Conservation (phyloP, 169 alveolate genomes). For the Plasmodium billcollinsi region DNA sequence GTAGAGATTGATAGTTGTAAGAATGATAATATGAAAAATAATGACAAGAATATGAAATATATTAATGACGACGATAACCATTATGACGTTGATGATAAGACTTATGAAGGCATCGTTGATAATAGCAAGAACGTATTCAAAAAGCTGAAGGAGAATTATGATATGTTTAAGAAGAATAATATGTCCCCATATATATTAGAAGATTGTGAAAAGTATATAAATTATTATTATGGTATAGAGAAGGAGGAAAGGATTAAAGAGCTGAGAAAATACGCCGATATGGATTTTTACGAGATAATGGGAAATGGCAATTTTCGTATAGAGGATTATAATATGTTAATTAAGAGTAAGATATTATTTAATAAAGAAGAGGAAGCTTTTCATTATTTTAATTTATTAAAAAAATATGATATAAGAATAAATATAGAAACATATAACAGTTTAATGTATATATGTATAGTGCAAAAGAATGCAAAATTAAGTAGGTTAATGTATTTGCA, state of each 20-base stretch:
- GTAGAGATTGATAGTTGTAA: not conserved
- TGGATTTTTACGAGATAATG: constrained; percentile 67
- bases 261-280: constrained; percentile 15
- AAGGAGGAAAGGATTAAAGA: constrained; percentile 66
- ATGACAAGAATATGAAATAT: not conserved
- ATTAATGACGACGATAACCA: not conserved
- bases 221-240: constrained; percentile 72
- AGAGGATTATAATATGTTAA: constrained; percentile 52
- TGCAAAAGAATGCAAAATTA: constrained; percentile 74
- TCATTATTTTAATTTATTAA: constrained; percentile 73
- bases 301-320: constrained; percentile 21
- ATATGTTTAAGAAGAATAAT: constrained; percentile 33
- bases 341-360: constrained; percentile 60
- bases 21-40: not conserved
- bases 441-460: constrained; percentile 77
- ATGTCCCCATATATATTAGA: constrained; percentile 48
- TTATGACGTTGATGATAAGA: not conserved
- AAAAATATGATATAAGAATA: constrained; percentile 60
- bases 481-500: constrained; percentile 86
- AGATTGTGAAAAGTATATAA: constrained; percentile 48
- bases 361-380: constrained; percentile 68
- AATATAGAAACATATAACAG: constrained; percentile 83
- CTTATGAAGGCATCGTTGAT: constrained; percentile 56
- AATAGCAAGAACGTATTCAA: constrained; percentile 57
- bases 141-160: constrained; percentile 42